phyloP scores from a whole-genome alignment of 768 basidiomycete genomes.

The Calvatia gigantea region DNA sequence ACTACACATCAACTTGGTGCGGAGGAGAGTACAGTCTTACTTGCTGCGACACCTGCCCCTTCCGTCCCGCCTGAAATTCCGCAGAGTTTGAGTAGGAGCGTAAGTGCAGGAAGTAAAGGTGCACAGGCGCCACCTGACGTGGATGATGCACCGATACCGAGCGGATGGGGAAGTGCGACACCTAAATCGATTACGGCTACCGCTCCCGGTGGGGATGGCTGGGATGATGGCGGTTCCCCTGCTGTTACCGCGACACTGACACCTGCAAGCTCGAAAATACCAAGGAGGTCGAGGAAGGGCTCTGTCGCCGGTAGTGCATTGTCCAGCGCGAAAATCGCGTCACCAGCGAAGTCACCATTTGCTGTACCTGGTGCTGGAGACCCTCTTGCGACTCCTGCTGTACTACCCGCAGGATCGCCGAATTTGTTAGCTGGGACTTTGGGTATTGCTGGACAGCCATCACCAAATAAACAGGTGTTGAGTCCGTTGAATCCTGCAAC shows the following conservation, averaged over 20 bases:
- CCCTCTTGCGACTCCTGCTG: constrained; percentile 9
- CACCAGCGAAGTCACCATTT: constrained; percentile 19
- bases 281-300: constrained; percentile 6
- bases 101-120: not conserved
- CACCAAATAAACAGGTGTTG: constrained; percentile 17
- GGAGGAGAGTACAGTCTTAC: not conserved
- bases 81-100: not conserved
- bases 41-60: not conserved
- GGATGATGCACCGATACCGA: constrained; percentile 5
- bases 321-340: constrained; percentile 21
- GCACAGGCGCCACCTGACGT: not conserved
- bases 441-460: constrained; percentile 21
- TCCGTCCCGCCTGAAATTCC: not conserved
- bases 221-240: not conserved
- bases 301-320: constrained; percentile 13
- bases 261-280: not conserved
- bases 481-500: constrained; percentile 34
- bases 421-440: constrained; percentile 18
- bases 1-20: not conserved
- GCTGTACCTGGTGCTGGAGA: constrained; percentile 17
- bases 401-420: not conserved
- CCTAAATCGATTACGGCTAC: not conserved
- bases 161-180: not conserved
- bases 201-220: not conserved
- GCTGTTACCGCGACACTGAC: not conserved